Evolutionary conservation across 371 early-diverging fungal species (phyloP), one percentile per base, ranked within the genome.

Genomic region (Apophysomyces trapeziformis): DNA sequence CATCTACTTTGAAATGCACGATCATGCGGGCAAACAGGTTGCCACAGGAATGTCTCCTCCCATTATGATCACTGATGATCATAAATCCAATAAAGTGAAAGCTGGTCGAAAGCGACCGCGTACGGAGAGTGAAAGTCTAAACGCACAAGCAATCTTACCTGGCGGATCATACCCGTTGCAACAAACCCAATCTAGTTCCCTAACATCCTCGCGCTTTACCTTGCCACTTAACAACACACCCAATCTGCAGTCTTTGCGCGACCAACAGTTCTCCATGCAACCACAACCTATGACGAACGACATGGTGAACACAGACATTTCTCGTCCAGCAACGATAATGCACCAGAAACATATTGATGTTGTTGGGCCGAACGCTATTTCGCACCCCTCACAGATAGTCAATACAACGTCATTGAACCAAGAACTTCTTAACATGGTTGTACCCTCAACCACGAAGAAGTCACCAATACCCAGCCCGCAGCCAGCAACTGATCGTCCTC

Each of bases 31-130:
- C 57, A 78, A 83, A 36, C 78, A 87, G 45, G 82, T 95, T 9
- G 94, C 95, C 8, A 85, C 88, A 4, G 95, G 94, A 39, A 84
- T 92, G 68, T 94, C 96, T 9, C 93, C 96, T 2, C 95, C 97
- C 3, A 93, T 97, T 54, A 90, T 97, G 91, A 95, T 97, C 61
- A 97, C 97, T 1, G 97, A 97, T 68, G 97, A 97, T 71, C 97
- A 97, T 81, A 97, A 97, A 72, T 90, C 94, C 6, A 89, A 87
- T 63, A 94, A 93, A 73, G 69, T 78, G 41, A 85, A 83, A 65
- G 69, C 82, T 18, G 84, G 84, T 16, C 71, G 79, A 54, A 85
- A 85, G 43, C 72, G 83, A 14, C 68, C 71, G 13, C 82, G 82
- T 38, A 70, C 75, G 7, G 77, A 82, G 16, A 60, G 59, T 41